phyloP scores from a whole-genome alignment of 305 asterid genomes.

The Plantago lanceolata region DNA sequence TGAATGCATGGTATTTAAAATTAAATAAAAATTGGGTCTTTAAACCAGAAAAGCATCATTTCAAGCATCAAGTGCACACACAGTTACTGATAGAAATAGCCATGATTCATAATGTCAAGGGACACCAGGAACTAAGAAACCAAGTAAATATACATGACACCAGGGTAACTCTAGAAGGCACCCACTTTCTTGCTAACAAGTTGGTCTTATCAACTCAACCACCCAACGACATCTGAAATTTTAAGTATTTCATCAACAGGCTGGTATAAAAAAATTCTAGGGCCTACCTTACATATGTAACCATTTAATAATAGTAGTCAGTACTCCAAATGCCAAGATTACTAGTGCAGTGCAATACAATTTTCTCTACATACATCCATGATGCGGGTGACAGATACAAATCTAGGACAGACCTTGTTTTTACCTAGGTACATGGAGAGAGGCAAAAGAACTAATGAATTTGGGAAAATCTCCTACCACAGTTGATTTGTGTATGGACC shows the following conservation, averaged over 20 bases:
- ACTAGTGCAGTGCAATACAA: too few relatives aligned
- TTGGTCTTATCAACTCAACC: not conserved
- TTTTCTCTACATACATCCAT: too few relatives aligned
- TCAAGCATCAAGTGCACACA: not conserved
- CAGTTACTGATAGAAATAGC: not conserved
- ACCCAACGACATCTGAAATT: not conserved
- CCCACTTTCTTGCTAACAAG: not conserved
- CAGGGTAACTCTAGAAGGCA: not conserved
- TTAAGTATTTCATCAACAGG: not conserved
- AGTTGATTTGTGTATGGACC: not conserved
- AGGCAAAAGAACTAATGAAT: too few relatives aligned
- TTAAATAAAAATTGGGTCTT: too few relatives aligned
- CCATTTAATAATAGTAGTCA: too few relatives aligned
- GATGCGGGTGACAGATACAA: too few relatives aligned
- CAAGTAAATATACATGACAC: not conserved
- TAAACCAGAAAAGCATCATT: not conserved
- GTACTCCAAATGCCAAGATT: too few relatives aligned
- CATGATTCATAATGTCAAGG: not conserved
- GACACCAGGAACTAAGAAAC: not conserved
- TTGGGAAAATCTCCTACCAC: not conserved
- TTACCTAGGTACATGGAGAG: too few relatives aligned
- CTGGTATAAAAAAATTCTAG: not conserved
- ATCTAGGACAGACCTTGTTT: too few relatives aligned
- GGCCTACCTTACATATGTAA: too few relatives aligned
- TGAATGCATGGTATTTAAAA: too few relatives aligned